Base-by-base conservation (phyloP, 305 asterid species). In the Galium porrigens region DNA sequence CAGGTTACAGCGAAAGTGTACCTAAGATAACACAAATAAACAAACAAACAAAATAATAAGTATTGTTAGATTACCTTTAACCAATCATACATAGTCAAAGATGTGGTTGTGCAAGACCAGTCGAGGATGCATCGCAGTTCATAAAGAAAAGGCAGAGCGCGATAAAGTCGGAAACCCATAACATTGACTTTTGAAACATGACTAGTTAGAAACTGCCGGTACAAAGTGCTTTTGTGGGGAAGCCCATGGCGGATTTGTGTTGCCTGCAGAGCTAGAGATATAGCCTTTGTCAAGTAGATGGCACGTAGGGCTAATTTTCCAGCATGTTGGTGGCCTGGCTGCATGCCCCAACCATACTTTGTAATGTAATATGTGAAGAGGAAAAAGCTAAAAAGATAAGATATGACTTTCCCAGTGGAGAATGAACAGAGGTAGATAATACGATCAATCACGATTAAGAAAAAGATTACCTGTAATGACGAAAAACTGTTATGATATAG, bases 81-180 rank as follows among this genome's bases (percentile, higher is more conserved):
- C 99, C 97, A 92, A 78, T 92, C 99, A 66, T 92, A 89, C 99
- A 92, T 92, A 42, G 97, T 89, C 75, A 92, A 74, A 32, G 99
- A 87, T 42, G 97, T 92, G 30, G 85, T 82, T 15, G 99, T 89
- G 78, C 99, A 92, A 1, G 99, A 92, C 99, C 99, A 92, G 78
- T 92, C 99, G 68, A 92, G 96, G 63, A 92, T 96, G 32, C 97
- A 89, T 63, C 99, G 76, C 62, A 89, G 74, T 77, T 92, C 99
- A 68, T 92, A 92, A n/a, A 92, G 85, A 78, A 92, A 92, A 52
- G 97, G 99, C 70, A 92, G 76, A 76, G 97, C 99, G 37, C 96
- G 99, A 75, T 92, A 92, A 65, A 92, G 83, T 77, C 94, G 82
- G 76, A 87, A 92, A 56, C 91, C 96, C 57, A 85, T 69, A 77